These are phyloP conservation scores for Trichoderma pleuroti DNA, from an alignment of 2,329 filamentous ascomycete genomes.

Conservation along the genomic window DNA sequence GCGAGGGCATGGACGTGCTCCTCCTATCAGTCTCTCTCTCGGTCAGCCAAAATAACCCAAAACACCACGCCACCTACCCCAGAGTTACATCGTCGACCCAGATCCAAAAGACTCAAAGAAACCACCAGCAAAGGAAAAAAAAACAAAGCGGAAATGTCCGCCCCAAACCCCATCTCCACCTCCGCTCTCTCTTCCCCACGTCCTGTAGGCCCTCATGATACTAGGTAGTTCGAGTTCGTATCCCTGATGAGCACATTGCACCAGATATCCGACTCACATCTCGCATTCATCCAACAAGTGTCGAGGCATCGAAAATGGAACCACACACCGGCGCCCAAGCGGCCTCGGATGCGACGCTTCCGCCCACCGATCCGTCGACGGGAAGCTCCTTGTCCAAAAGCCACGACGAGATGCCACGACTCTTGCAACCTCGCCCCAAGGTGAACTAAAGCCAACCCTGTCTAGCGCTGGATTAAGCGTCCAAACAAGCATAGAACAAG, in stretches of 20 bases:
- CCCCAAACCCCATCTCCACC: not conserved
- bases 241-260: not conserved
- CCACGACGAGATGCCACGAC: not conserved
- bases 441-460: not conserved
- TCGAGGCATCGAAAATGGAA: not conserved
- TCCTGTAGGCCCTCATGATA: not conserved
- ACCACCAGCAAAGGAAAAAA: not conserved
- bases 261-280: not conserved
- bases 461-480: constrained; percentile 9
- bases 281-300: not conserved
- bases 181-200: not conserved
- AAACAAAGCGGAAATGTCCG: not conserved
- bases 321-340: not conserved
- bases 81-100: not conserved
- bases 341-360: not conserved
- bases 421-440: no score
- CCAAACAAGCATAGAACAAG: constrained; percentile 15
- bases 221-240: not conserved
- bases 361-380: not conserved
- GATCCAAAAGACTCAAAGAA: not conserved
- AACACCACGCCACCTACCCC: not conserved
- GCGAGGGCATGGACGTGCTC: not conserved
- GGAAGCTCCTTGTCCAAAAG: not conserved
- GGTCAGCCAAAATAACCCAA: not conserved
- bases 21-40: not conserved